A percentile compares a stretch with the other conserved stretches of the same genome.
Evolutionary conservation across 768 basidiomycete genomes (phyloP).

Genomic region (Lactarius pseudohatsudake): DNA sequence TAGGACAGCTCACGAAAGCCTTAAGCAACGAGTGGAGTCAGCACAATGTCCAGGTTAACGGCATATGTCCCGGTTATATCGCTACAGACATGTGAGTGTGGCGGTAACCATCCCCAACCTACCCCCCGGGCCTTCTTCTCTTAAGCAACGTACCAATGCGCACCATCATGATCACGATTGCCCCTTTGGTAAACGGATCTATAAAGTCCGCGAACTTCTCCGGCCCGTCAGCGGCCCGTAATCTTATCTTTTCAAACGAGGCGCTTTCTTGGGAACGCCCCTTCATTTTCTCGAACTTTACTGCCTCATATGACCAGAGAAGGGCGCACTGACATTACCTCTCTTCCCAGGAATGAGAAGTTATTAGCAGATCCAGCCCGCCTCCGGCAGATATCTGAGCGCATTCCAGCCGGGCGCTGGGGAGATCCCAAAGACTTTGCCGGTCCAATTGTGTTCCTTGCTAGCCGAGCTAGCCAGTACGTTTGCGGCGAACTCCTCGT

Average conservation of each 20-base stretch:
- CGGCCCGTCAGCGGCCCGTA: constrained; percentile 28
- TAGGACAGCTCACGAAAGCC: constrained; percentile 84
- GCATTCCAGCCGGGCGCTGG: constrained; percentile 70
- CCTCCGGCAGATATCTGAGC: constrained; percentile 64
- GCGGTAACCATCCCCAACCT: constrained; percentile 19
- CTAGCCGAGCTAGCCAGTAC: constrained; percentile 62
- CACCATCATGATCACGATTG: constrained; percentile 18
- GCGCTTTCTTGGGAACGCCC: background rate
- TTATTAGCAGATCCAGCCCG: constrained; percentile 61
- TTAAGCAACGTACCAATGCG: constrained; percentile 16
- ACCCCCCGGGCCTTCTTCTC: constrained; percentile 5
- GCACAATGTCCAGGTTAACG: constrained; percentile 86
- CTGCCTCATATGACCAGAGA: constrained; percentile 23
- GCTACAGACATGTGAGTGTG: constrained; percentile 76
- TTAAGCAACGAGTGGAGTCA: constrained; percentile 92
- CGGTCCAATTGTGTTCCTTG: constrained; percentile 65
- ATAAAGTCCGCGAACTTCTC: constrained; percentile 9
- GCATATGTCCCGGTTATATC: constrained; percentile 86
- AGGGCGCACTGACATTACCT: constrained; percentile 14
- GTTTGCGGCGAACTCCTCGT: constrained; percentile 66
- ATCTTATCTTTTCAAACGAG: constrained; percentile 22
- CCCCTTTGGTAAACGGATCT: constrained; percentile 15
- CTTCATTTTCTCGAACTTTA: constrained; percentile 16
- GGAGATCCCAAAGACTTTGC: constrained; percentile 65
- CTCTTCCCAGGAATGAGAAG: constrained; percentile 55